phyloP scores from a whole-genome alignment of 352 stramenopile species.

The Albugo laibachii region DNA sequence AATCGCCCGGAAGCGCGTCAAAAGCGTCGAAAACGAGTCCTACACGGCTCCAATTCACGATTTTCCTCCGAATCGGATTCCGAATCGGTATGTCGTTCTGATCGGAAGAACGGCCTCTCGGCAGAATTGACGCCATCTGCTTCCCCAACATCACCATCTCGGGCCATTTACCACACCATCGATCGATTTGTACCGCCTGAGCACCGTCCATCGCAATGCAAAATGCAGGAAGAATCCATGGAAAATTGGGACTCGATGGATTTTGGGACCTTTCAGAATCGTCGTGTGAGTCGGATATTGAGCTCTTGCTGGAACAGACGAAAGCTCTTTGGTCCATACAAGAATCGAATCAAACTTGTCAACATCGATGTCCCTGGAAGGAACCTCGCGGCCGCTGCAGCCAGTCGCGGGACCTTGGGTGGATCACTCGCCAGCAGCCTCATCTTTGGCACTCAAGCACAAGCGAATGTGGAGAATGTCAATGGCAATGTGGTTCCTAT shows the following conservation, averaged over 20 bases:
- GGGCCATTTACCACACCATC: conserved; percentile 2
- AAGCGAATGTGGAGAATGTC: conserved; percentile 1
- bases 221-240: conserved; percentile 42
- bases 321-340: conserved; percentile 68
- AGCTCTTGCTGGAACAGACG: conserved; percentile 67
- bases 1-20: background rate
- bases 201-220: too few species aligned
- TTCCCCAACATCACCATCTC: conserved; percentile 4
- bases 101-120: background rate
- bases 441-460: conserved; percentile 20
- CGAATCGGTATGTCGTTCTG: too few species aligned
- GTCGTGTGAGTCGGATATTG: conserved; percentile 65
- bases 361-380: conserved; percentile 49
- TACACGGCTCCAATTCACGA: conserved; percentile 1
- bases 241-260: conserved; percentile 62
- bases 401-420: conserved; percentile 3
- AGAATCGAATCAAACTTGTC: conserved; percentile 64
- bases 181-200: too few species aligned
- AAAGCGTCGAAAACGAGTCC: background rate
- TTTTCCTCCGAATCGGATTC: background rate
- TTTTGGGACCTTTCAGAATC: conserved; percentile 68
- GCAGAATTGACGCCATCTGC: conserved; percentile 12
- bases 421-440: conserved; percentile 34
- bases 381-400: background rate
- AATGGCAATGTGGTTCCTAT: conserved; percentile 4